A percentile compares a stretch with the other conserved stretches of the same genome.
Evolutionary conservation across 2,329 filamentous ascomycete genomes (phyloP).

Genomic region (Arthrobotrys pseudoclavata): DNA sequence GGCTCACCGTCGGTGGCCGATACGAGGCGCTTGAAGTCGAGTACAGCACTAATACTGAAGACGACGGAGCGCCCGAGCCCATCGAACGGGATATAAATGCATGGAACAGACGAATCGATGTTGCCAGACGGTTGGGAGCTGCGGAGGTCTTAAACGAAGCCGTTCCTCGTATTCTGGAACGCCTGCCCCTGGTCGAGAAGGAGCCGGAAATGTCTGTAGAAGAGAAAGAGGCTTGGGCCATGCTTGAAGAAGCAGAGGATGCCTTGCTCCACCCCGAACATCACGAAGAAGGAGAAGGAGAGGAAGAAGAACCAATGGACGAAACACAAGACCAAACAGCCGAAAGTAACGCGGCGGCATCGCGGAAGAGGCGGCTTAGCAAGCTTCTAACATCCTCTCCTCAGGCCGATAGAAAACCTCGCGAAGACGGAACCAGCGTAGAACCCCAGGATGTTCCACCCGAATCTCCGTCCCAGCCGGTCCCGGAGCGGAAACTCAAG

Average conservation of each 20-base stretch:
- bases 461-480: conserved; percentile 45
- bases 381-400: conserved; percentile 72
- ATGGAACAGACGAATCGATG: conserved; percentile 59
- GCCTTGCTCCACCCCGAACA: conserved; percentile 39
- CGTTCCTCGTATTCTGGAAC: conserved; percentile 58
- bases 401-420: conserved; percentile 66
- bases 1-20: conserved; percentile 68
- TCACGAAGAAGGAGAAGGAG: conserved; percentile 66
- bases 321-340: conserved; percentile 63
- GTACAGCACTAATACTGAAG: conserved; percentile 39
- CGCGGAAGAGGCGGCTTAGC: conserved; percentile 85
- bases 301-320: conserved; percentile 1
- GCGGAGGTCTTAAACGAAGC: conserved; percentile 50
- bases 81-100: conserved; percentile 39
- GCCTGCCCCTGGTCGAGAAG: conserved; percentile 60
- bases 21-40: conserved; percentile 61
- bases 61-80: conserved; percentile 45
- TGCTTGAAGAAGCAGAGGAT: conserved; percentile 62
- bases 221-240: conserved; percentile 62
- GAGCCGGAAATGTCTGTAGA: conserved; percentile 61
- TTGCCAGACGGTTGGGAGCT: conserved; percentile 57
- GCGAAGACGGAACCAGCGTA: conserved; percentile 77
- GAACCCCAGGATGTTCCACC: conserved; percentile 74
- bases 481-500: conserved; percentile 84
- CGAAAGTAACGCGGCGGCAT: conserved; percentile 92